Percentiles rank a stretch among this genome's conserved stretches.
These are phyloP conservation scores for Ormosia emarginata DNA, from an alignment of 306 rosid species.

Conservation along the genomic window DNA sequence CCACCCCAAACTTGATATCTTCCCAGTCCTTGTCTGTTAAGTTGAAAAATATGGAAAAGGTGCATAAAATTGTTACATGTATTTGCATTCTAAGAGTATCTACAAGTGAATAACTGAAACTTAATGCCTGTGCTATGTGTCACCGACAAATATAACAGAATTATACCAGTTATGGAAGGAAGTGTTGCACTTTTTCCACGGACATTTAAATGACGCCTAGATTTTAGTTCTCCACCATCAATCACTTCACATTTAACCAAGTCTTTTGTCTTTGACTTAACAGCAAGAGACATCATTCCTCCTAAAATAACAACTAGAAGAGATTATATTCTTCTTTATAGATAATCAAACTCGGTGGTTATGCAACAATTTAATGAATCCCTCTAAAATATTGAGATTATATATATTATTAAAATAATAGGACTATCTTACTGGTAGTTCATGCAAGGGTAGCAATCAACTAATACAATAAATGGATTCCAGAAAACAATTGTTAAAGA, in stretches of 20 bases:
- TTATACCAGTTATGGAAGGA: slow-evolving; percentile 90
- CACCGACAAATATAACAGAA: not conserved
- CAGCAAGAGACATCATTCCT: slow-evolving; percentile 95
- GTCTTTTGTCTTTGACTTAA: slow-evolving; percentile 71
- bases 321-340: slow-evolving; percentile 3
- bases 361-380: slow-evolving; percentile 4
- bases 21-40: slow-evolving; percentile 93
- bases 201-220: slow-evolving; percentile 94
- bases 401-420: not conserved
- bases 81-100: not conserved
- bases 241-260: slow-evolving; percentile 76
- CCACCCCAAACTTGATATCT: slow-evolving; percentile 97
- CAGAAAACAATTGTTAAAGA: not conserved
- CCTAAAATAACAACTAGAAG: slow-evolving; percentile 45
- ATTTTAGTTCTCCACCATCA: slow-evolving; percentile 94
- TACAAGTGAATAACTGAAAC: slow-evolving; percentile 19
- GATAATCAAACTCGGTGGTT: not conserved
- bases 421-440: not conserved
- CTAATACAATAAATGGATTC: not conserved
- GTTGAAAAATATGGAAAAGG: slow-evolving; percentile 6
- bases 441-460: not conserved
- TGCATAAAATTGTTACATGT: not conserved
- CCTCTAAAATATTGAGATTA: not conserved
- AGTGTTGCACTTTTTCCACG: slow-evolving; percentile 96
- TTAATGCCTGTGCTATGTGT: not conserved